Percentiles rank a stretch among this genome's conserved stretches.
Evolutionary conservation across 306 rosid genomes (phyloP).

Genomic region (Aeschynomene evenia): DNA sequence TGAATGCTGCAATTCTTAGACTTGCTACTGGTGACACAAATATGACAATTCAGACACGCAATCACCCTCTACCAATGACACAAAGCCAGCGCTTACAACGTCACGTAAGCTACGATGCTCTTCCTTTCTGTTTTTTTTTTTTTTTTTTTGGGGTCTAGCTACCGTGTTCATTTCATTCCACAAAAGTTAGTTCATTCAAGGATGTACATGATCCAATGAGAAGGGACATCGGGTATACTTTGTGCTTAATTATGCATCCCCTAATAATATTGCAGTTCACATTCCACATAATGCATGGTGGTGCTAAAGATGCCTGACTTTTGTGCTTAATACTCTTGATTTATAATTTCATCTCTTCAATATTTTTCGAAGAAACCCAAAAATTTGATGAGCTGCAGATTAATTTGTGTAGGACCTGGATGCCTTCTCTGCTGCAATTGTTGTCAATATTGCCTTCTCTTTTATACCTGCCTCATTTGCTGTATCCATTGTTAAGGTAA

Average conservation of each 20-base stretch:
- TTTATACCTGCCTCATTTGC: conserved; percentile 97
- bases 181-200: neutral
- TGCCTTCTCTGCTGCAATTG: conserved; percentile 92
- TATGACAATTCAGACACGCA: conserved; percentile 84
- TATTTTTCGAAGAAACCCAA: neutral
- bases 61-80: conserved; percentile 90
- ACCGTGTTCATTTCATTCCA: conserved; percentile 14
- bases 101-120: conserved; percentile 54
- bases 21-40: conserved; percentile 59
- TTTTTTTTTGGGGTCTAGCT: no score
- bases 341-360: neutral
- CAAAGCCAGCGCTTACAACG: conserved; percentile 86
- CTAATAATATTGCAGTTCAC: neutral
- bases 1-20: conserved; percentile 89
- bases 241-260: conserved; percentile 1
- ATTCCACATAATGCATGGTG: conserved; percentile 19
- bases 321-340: neutral
- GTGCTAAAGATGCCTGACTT: conserved; percentile 2
- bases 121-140: neutral
- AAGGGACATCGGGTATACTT: neutral
- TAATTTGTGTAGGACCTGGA: conserved; percentile 80
- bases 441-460: conserved; percentile 85
- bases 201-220: neutral
- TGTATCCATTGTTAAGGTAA: conserved; percentile 91
- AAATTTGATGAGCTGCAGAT: conserved; percentile 34